phyloP scores from a whole-genome alignment of 1,284 basidiomycete genomes.

The Phylloboletellus chloephorus region DNA sequence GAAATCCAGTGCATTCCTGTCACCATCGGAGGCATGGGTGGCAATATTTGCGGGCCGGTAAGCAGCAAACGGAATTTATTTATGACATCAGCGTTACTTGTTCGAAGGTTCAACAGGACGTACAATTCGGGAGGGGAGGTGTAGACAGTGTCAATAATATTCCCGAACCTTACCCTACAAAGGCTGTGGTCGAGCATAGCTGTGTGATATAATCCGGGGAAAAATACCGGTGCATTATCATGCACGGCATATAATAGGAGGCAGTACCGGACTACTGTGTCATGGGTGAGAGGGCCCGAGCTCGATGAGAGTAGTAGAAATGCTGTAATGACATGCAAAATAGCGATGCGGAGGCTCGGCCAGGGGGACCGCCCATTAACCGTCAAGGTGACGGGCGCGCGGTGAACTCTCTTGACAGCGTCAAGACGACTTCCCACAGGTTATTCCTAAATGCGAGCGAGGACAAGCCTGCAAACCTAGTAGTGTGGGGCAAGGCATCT shows the following conservation, averaged over 20 bases:
- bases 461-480: slow-evolving; percentile 47
- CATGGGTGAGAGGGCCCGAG: not conserved
- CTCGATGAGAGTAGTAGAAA: slow-evolving; percentile 3
- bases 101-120: too few relatives aligned
- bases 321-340: slow-evolving; percentile 9
- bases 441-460: slow-evolving; percentile 32
- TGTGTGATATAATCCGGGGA: slow-evolving; percentile 6
- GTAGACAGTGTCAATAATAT: too few relatives aligned
- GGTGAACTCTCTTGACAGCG: slow-evolving; percentile 33
- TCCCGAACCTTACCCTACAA: too few relatives aligned
- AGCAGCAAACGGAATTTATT: too few relatives aligned
- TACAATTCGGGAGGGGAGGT: too few relatives aligned
- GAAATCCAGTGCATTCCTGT: too few relatives aligned
- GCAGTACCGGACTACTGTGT: slow-evolving; percentile 15
- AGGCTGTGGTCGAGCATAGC: slow-evolving; percentile 5
- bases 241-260: slow-evolving; percentile 1
- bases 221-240: not conserved
- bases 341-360: not conserved
- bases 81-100: too few relatives aligned
- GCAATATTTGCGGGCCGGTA: too few relatives aligned
- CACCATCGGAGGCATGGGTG: too few relatives aligned
- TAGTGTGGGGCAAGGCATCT: slow-evolving; percentile 45
- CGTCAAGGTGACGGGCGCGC: slow-evolving; percentile 5
- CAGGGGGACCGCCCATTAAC: not conserved
- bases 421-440: slow-evolving; percentile 40